Evolutionary conservation across 2,329 filamentous ascomycete genomes (phyloP), one percentile per base, ranked within the genome.

Genomic region (Xylaria sp.): DNA sequence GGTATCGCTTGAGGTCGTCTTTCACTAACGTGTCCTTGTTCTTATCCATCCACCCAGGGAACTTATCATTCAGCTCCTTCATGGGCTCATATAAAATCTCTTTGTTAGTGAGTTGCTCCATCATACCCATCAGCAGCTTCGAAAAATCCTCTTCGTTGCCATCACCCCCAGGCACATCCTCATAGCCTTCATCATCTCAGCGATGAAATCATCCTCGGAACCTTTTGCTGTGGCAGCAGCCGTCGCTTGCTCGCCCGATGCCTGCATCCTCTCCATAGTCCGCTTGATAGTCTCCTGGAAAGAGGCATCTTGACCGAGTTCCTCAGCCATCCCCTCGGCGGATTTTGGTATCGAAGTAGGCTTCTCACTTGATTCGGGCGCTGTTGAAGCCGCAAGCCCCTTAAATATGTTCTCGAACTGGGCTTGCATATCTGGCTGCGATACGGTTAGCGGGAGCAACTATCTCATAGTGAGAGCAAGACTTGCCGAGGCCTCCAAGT

Each of bases 31-130:
- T 87, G 42, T 79, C 84, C 69, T 83, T 82, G 76, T 97, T 94
- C 78, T 91, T 89, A 71, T 86, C 85, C 75, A 99, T 83, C 94
- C 95, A 99, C 2, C 79, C 87, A 0, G 94, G 94, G 74, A 95
- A 99, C 78, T 97, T 98, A 56, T 92, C 90, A 76, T 96, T 82
- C 50, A 99, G 82, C 78, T 99, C 95, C 81, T 97, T 97, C 93
- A 99, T 97, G 2, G 95, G 95, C 79, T 99, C 94, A 75, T 98
- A 98, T 53, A 99, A 79, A 66, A 99, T 97, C 70, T 98, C 95
- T 81, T 97, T 98, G 78, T 96, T 97, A 3, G 95, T 98, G 66
- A 99, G 84, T 77, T 99, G 94, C 79, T 98, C 92, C 94, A 99
- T 98, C 92, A 98, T 97, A 57, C 91, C 92, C 84, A 96, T 87